These are phyloP conservation scores for Clarireedia paspali DNA, from an alignment of 2,329 filamentous ascomycete genomes.

Conservation along the genomic window DNA sequence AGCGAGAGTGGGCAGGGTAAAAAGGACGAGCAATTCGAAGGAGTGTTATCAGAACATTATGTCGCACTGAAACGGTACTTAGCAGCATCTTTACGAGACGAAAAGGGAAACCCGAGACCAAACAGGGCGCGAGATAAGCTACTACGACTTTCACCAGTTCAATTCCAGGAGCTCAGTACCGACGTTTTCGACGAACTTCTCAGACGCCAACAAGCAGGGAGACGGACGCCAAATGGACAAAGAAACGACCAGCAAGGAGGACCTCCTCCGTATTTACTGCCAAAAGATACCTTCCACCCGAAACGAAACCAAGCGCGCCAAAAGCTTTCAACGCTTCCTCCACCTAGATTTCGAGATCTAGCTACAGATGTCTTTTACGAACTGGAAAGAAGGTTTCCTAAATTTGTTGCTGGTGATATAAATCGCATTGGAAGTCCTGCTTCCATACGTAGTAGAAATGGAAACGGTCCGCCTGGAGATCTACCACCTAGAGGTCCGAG, in stretches of 20 bases:
- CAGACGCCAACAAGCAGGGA: slow-evolving; percentile 66
- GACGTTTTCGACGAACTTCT: slow-evolving; percentile 95
- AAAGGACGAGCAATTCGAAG: slow-evolving; percentile 57
- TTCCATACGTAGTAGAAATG: slow-evolving; percentile 54
- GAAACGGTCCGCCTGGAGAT: slow-evolving; percentile 51
- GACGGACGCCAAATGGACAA: slow-evolving; percentile 44
- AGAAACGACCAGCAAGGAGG: slow-evolving; percentile 34
- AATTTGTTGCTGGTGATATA: slow-evolving; percentile 64
- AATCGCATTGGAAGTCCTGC: slow-evolving; percentile 63
- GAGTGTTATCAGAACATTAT: slow-evolving; percentile 72
- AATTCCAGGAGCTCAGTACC: slow-evolving; percentile 95
- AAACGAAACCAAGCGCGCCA: slow-evolving; percentile 97
- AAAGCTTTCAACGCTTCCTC: slow-evolving; percentile 82
- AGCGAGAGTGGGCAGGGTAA: slow-evolving; percentile 57
- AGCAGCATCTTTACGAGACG: slow-evolving; percentile 61
- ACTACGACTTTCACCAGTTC: slow-evolving; percentile 77
- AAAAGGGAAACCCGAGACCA: slow-evolving; percentile 63
- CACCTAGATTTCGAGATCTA: slow-evolving; percentile 80
- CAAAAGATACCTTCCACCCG: slow-evolving; percentile 86
- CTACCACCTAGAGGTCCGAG: slow-evolving; percentile 46
- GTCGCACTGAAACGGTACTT: slow-evolving; percentile 61
- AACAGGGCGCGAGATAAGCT: slow-evolving; percentile 95
- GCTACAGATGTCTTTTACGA: slow-evolving; percentile 96
- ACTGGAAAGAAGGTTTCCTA: slow-evolving; percentile 80
- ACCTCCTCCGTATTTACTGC: slow-evolving; percentile 67